Conservation (phyloP, 2,329 filamentous ascomycete species). For the Elsinoe fawcettii region DNA sequence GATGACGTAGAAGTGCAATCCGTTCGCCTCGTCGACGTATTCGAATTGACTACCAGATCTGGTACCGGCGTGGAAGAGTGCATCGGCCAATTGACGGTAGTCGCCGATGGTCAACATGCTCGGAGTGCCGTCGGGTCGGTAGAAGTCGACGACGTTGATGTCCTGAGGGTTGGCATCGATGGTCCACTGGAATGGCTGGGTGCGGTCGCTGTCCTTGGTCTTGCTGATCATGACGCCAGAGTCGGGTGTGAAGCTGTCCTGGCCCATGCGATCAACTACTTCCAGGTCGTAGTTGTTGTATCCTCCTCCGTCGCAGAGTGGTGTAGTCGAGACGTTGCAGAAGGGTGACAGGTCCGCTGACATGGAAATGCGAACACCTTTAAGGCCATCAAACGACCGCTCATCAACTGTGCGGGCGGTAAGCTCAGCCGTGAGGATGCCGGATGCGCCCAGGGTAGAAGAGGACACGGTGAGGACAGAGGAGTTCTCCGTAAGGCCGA, state of each 20-base stretch:
- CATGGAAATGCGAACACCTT: slow-evolving; percentile 44
- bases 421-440: slow-evolving; percentile 39
- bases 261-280: slow-evolving; percentile 48
- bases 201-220: slow-evolving; percentile 32
- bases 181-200: slow-evolving; percentile 46
- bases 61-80: slow-evolving; percentile 49
- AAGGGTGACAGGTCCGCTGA: slow-evolving; percentile 39
- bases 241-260: slow-evolving; percentile 47
- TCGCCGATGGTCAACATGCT: slow-evolving; percentile 45
- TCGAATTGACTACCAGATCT: slow-evolving; percentile 45
- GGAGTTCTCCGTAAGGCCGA: slow-evolving; percentile 40
- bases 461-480: slow-evolving; percentile 41
- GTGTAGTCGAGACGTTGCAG: slow-evolving; percentile 37
- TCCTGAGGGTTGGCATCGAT: slow-evolving; percentile 50
- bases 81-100: slow-evolving; percentile 47
- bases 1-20: slow-evolving; percentile 46
- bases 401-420: slow-evolving; percentile 39
- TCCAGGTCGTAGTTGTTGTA: slow-evolving; percentile 48
- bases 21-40: slow-evolving; percentile 41
- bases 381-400: slow-evolving; percentile 29
- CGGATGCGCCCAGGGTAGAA: slow-evolving; percentile 35
- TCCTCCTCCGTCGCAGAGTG: slow-evolving; percentile 45
- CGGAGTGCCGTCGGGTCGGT: slow-evolving; percentile 42
- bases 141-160: slow-evolving; percentile 44
- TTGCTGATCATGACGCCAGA: slow-evolving; percentile 49